phyloP scores from a whole-genome alignment of 352 stramenopile genomes.

The Globisporangium solare region DNA sequence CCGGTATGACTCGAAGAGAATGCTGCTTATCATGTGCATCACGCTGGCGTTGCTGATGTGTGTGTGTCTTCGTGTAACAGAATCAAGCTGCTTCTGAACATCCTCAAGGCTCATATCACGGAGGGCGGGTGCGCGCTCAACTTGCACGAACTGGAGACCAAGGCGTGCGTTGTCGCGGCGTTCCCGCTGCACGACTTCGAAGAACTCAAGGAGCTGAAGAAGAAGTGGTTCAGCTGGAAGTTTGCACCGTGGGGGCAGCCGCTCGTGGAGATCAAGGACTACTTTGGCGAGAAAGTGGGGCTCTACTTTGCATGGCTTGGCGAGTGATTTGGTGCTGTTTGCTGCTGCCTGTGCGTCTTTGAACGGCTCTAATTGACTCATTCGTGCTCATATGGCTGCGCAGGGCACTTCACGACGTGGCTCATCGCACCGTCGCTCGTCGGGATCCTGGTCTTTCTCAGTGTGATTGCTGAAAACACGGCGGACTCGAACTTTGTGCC shows the following conservation, averaged over 20 bases:
- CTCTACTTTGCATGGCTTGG: constrained; percentile 98
- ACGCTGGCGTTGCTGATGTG: background rate
- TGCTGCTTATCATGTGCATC: too few relatives aligned
- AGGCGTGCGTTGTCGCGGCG: constrained; percentile 52
- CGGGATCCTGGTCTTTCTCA: constrained; percentile 85
- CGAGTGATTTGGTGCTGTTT: constrained; percentile 7
- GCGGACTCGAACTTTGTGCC: constrained; percentile 57
- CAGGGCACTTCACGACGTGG: constrained; percentile 92
- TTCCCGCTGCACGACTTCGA: constrained; percentile 56
- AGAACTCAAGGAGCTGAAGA: constrained; percentile 41
- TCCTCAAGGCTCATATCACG: constrained; percentile 45
- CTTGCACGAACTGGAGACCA: constrained; percentile 38
- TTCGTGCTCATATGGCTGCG: background rate
- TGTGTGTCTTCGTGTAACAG: constrained; percentile 10
- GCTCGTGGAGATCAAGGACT: constrained; percentile 64
- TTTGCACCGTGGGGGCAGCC: constrained; percentile 59
- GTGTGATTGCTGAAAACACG: constrained; percentile 56
- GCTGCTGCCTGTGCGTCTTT: background rate
- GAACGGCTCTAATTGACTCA: background rate
- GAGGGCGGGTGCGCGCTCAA: constrained; percentile 64
- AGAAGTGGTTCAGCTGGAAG: constrained; percentile 65
- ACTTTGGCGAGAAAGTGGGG: constrained; percentile 89
- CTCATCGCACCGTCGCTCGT: constrained; percentile 90
- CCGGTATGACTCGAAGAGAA: constrained; percentile 22
- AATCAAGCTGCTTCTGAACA: constrained; percentile 72